These are phyloP conservation scores for Neospermospora avenae DNA, from an alignment of 2,329 filamentous ascomycete species.

Conservation along the genomic window DNA sequence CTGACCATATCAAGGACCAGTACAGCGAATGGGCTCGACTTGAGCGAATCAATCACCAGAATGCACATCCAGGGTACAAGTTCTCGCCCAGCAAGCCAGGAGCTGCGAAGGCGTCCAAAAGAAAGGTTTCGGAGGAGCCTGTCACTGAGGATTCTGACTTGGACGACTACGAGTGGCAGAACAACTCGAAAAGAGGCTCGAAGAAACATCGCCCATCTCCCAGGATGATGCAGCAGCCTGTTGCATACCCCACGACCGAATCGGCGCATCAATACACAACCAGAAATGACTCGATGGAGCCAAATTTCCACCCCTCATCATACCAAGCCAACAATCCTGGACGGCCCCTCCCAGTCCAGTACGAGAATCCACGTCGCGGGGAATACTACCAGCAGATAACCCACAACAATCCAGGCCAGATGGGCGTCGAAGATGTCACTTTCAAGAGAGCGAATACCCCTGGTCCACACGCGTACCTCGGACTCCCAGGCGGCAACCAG, in stretches of 20 bases:
- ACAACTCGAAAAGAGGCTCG: slow-evolving; percentile 25
- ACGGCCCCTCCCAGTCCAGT: slow-evolving; percentile 43
- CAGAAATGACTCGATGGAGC: slow-evolving; percentile 32
- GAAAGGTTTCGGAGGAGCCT: slow-evolving; percentile 42
- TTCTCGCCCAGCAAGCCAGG: slow-evolving; percentile 77
- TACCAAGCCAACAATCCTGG: slow-evolving; percentile 52
- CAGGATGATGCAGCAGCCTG: slow-evolving; percentile 17
- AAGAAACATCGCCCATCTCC: slow-evolving; percentile 24
- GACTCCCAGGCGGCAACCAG: slow-evolving; percentile 37
- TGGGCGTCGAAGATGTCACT: slow-evolving; percentile 40
- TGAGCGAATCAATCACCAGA: slow-evolving; percentile 80
- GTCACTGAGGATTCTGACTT: slow-evolving; percentile 43
- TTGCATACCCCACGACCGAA: slow-evolving; percentile 29
- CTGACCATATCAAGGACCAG: slow-evolving; percentile 65
- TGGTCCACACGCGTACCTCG: slow-evolving; percentile 35
- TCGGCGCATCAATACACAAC: slow-evolving; percentile 33
- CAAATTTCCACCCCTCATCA: slow-evolving; percentile 42
- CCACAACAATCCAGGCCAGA: slow-evolving; percentile 21
- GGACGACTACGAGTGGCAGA: slow-evolving; percentile 45
- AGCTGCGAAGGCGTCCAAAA: slow-evolving; percentile 43
- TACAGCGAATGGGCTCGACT: slow-evolving; percentile 77
- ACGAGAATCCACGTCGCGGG: slow-evolving; percentile 42
- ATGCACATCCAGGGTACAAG: slow-evolving; percentile 88
- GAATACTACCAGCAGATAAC: slow-evolving; percentile 47
- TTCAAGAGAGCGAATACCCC: slow-evolving; percentile 40